Evolutionary conservation across 768 basidiomycete species (phyloP).

Genomic region (Hydnum rufescens): DNA sequence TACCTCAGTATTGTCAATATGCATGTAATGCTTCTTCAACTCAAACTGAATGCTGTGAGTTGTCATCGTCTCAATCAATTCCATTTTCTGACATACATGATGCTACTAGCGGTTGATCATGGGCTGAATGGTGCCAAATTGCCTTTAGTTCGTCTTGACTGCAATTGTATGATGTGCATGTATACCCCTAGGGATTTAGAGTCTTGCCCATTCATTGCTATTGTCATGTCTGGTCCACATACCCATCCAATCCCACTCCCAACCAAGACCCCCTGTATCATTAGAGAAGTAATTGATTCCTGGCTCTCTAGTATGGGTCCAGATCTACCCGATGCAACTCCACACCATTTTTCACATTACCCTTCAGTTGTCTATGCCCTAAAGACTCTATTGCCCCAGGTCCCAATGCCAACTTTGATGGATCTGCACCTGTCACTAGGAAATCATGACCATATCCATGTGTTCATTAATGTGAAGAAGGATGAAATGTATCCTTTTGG

Average conservation of each 20-base stretch:
- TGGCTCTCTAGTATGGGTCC: neutral
- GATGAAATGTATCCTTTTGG: neutral
- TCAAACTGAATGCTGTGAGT: neutral
- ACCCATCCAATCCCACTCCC: neutral
- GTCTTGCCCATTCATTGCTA: neutral
- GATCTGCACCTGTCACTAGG: neutral
- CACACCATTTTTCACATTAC: neutral
- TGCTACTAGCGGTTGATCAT: neutral
- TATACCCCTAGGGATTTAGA: neutral
- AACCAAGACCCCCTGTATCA: neutral
- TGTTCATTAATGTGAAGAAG: neutral
- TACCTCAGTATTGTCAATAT: neutral
- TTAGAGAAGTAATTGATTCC: neutral
- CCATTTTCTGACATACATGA: neutral
- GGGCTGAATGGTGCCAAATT: neutral
- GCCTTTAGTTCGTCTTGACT: neutral
- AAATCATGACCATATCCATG: neutral
- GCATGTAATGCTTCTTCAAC: neutral
- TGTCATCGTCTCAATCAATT: neutral
- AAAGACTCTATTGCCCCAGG: neutral
- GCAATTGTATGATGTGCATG: neutral
- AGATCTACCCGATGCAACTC: neutral
- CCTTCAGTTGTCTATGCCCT: neutral
- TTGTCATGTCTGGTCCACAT: neutral
- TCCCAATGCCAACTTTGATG: neutral